A percentile compares a stretch with the other conserved stretches of the same genome.
phyloP scores from a whole-genome alignment of 2,329 filamentous ascomycete species.

The Rugonectria rugulosa region DNA sequence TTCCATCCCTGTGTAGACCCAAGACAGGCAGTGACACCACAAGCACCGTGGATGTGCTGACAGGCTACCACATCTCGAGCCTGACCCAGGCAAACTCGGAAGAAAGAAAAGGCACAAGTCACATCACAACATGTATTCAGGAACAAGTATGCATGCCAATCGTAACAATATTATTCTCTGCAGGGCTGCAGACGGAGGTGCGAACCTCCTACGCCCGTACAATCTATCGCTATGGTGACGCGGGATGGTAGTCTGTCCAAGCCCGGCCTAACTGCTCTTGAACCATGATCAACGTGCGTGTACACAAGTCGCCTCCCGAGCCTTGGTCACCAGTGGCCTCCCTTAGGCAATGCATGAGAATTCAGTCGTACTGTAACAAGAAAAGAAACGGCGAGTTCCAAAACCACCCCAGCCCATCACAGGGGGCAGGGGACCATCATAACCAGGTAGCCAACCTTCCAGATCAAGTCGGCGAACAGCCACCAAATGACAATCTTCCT shows the following conservation, averaged over 20 bases:
- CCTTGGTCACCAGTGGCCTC: slow-evolving; percentile 28
- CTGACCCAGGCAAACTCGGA: no score
- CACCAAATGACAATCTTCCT: slow-evolving; percentile 23
- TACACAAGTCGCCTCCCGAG: slow-evolving; percentile 29
- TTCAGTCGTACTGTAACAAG: slow-evolving; percentile 25
- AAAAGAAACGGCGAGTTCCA: slow-evolving; percentile 20
- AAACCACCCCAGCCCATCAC: slow-evolving; percentile 21
- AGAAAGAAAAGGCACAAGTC: no score
- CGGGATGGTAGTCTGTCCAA: slow-evolving; percentile 29
- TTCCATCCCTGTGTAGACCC: no score
- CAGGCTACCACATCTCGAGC: no score
- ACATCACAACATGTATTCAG: no score
- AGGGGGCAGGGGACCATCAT: slow-evolving; percentile 20
- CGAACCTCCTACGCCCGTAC: slow-evolving; percentile 48
- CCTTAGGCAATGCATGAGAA: slow-evolving; percentile 37
- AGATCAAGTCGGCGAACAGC: slow-evolving; percentile 25
- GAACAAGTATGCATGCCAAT: no score
- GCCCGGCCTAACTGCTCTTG: slow-evolving; percentile 36
- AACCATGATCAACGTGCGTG: slow-evolving; percentile 35
- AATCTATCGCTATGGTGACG: slow-evolving; percentile 46
- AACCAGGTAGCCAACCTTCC: slow-evolving; percentile 20
- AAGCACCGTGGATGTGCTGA: no score
- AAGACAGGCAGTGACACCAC: no score
- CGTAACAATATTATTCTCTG: slow-evolving; percentile 43
- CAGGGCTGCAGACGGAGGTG: slow-evolving; percentile 42